Evolutionary conservation across 164 flowering plant genomes (phyloP).

Genomic region (Tetracentron sinense): DNA sequence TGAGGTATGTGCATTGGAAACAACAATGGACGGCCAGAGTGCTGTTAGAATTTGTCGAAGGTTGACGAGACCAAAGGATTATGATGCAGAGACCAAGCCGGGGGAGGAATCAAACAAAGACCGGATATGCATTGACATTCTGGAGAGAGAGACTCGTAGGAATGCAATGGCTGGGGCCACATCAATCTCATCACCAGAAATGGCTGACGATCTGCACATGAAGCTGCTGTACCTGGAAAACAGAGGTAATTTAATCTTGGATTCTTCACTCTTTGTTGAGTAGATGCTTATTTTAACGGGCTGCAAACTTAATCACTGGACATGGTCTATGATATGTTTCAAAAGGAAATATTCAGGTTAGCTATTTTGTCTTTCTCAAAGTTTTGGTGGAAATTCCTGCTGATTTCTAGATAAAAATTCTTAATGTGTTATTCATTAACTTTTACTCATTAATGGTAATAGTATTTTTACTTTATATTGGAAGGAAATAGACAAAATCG

Average conservation of each 20-base stretch:
- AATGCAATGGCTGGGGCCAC: constrained; percentile 35
- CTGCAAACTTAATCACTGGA: too few species aligned
- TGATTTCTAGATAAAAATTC: too few species aligned
- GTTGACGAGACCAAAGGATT: constrained; percentile 68
- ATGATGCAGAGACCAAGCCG: constrained; percentile 40
- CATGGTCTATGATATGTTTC: too few species aligned
- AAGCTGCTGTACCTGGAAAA: constrained; percentile 53
- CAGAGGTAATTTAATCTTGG: constrained; percentile 69
- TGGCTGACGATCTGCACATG: constrained; percentile 53
- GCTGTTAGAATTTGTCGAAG: constrained; percentile 56
- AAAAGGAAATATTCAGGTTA: too few species aligned
- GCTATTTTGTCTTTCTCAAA: too few species aligned
- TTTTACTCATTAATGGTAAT: too few species aligned
- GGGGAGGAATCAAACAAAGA: constrained; percentile 65
- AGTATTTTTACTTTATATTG: too few species aligned
- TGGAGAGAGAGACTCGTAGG: constrained; percentile 58
- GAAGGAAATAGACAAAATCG: too few species aligned
- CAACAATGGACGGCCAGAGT: constrained; percentile 48
- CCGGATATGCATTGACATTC: constrained; percentile 56
- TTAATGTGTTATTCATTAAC: too few species aligned
- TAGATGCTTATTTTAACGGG: too few species aligned
- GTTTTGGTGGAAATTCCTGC: too few species aligned
- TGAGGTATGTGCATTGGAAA: constrained; percentile 52
- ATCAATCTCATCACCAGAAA: constrained; percentile 24
- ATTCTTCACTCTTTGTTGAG: neutral